Percentiles rank a stretch among this genome's conserved stretches.
These are phyloP conservation scores for Ceratobasidium sp. DNA, from an alignment of 1,284 basidiomycete genomes.

Conservation along the genomic window DNA sequence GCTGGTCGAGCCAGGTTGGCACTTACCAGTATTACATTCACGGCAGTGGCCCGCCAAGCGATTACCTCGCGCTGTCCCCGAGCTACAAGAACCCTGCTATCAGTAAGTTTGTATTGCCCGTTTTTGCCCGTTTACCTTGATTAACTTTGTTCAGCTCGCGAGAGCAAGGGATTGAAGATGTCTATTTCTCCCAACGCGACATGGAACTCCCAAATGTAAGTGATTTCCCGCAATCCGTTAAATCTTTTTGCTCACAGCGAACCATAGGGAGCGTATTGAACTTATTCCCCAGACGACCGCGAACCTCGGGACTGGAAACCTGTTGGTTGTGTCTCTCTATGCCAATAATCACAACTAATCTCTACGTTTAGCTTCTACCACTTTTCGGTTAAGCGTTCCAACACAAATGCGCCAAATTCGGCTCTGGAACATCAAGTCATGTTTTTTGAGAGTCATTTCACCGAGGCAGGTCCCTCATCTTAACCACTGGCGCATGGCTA, in stretches of 20 bases:
- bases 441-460: slow-evolving; percentile 76
- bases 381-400: slow-evolving; percentile 65
- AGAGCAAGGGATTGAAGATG: slow-evolving; percentile 65
- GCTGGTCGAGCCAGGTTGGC: slow-evolving; percentile 45
- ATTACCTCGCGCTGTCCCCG: slow-evolving; percentile 65
- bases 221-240: not conserved
- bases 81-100: slow-evolving; percentile 71
- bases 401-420: slow-evolving; percentile 64
- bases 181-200: slow-evolving; percentile 58
- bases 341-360: too few relatives aligned
- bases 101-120: slow-evolving; percentile 51
- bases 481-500: not conserved
- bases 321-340: slow-evolving; percentile 52
- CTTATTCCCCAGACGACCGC: slow-evolving; percentile 68
- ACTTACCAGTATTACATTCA: slow-evolving; percentile 63
- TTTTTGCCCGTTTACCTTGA: not conserved
- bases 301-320: slow-evolving; percentile 68
- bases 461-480: slow-evolving; percentile 58
- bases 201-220: slow-evolving; percentile 46
- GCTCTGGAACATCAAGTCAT: slow-evolving; percentile 67
- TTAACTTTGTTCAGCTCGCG: slow-evolving; percentile 51
- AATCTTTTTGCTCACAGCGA: not conserved
- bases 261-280: slow-evolving; percentile 53
- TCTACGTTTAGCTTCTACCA: slow-evolving; percentile 60
- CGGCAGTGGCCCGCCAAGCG: slow-evolving; percentile 60